These are phyloP conservation scores for Triticum aestivum DNA, from an alignment of 176 grass and related monocot genomes.

Conservation along the genomic window IWGSC_CS_RefSeq_v2.1 NC_057805.1:399110313-399110812, in stretches of 20 bases:
- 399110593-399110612: background rate
- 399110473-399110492: background rate
- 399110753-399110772: constrained; percentile 18
- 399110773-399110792: background rate
- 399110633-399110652: background rate
- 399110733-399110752: background rate
- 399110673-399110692: background rate
- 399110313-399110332: background rate
- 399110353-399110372: background rate
- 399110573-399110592: background rate
- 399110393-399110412: background rate
- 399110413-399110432: background rate
- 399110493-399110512: background rate
- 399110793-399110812: background rate
- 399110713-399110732: constrained; percentile 7
- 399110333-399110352: background rate
- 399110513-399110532: background rate
- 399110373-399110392: constrained; percentile 5
- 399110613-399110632: background rate
- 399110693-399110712: background rate
- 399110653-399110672: background rate
- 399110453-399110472: background rate
- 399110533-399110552: constrained; percentile 12
- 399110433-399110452: constrained; percentile 1
- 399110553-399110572: background rate